phyloP scores from a whole-genome alignment of 2,329 filamentous ascomycete genomes.

The Phialophora expanda region DNA sequence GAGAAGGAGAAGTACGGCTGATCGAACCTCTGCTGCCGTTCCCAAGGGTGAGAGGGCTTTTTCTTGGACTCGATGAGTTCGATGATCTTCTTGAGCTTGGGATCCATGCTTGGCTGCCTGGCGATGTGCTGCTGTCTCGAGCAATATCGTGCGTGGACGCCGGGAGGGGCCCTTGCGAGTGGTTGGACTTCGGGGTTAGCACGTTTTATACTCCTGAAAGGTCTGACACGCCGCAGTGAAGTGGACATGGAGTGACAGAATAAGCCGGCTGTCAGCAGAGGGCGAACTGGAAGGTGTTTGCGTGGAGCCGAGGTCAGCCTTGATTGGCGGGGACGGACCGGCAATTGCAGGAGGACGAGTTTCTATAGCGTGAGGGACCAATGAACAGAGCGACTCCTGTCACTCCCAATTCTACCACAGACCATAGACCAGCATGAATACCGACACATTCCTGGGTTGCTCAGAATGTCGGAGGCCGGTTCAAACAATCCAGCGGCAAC shows the following conservation, averaged over 20 bases:
- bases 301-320: neutral
- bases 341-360: neutral
- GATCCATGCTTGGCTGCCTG: conserved; percentile 23
- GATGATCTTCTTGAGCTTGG: conserved; percentile 32
- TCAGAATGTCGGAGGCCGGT: conserved; percentile 18
- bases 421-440: conserved; percentile 8
- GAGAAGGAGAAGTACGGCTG: conserved; percentile 39
- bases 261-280: neutral
- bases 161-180: neutral
- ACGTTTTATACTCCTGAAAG: neutral
- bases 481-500: neutral
- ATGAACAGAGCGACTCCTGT: neutral
- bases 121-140: neutral
- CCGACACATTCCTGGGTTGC: neutral
- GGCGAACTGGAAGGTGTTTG: neutral
- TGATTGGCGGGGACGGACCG: neutral
- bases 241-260: neutral
- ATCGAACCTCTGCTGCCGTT: conserved; percentile 33
- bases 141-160: neutral
- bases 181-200: neutral
- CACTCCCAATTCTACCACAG: neutral
- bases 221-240: neutral
- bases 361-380: neutral
- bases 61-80: conserved; percentile 36
- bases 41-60: conserved; percentile 38